phyloP scores from a whole-genome alignment of 2,329 filamentous ascomycete species.

The Hymenoscyphus salicellus region DNA sequence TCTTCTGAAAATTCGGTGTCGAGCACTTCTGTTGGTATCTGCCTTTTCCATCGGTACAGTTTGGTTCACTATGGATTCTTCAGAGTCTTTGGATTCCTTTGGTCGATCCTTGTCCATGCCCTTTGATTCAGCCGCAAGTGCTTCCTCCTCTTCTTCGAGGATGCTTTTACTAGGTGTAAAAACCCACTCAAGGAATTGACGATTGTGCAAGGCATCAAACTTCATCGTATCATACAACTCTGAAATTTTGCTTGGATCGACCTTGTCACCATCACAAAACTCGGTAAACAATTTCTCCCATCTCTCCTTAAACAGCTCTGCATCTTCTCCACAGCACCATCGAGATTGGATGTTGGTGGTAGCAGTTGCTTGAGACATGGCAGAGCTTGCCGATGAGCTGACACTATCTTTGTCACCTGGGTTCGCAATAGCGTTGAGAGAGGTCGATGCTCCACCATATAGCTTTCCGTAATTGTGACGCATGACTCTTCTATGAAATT shows the following conservation, averaged over 20 bases:
- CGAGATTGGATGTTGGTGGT: slow-evolving; percentile 75
- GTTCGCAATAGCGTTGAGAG: slow-evolving; percentile 56
- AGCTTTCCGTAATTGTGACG: slow-evolving; percentile 86
- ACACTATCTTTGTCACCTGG: slow-evolving; percentile 40
- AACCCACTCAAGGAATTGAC: slow-evolving; percentile 94
- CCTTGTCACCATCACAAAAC: slow-evolving; percentile 95
- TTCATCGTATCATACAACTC: slow-evolving; percentile 99
- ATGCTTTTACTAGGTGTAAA: slow-evolving; percentile 84
- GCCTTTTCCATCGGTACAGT: slow-evolving; percentile 27
- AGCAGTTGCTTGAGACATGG: slow-evolving; percentile 59
- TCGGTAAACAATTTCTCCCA: slow-evolving; percentile 99
- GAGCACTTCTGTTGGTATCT: slow-evolving; percentile 30
- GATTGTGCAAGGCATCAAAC: slow-evolving; percentile 95
- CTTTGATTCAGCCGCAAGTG: slow-evolving; percentile 36
- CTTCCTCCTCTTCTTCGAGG: slow-evolving; percentile 62
- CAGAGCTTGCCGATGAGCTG: slow-evolving; percentile 41
- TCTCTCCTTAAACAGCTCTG: slow-evolving; percentile 88
- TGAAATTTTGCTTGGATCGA: slow-evolving; percentile 97
- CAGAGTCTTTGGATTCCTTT: slow-evolving; percentile 24
- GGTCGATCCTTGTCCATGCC: slow-evolving; percentile 28
- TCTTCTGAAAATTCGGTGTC: slow-evolving; percentile 55
- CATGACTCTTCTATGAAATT: slow-evolving; percentile 94
- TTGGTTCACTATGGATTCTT: slow-evolving; percentile 16
- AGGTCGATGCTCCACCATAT: slow-evolving; percentile 62
- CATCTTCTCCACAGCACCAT: slow-evolving; percentile 96